Base-by-base conservation (phyloP, 2,329 filamentous ascomycete genomes). In the Neocatenulostroma microsporum region DNA sequence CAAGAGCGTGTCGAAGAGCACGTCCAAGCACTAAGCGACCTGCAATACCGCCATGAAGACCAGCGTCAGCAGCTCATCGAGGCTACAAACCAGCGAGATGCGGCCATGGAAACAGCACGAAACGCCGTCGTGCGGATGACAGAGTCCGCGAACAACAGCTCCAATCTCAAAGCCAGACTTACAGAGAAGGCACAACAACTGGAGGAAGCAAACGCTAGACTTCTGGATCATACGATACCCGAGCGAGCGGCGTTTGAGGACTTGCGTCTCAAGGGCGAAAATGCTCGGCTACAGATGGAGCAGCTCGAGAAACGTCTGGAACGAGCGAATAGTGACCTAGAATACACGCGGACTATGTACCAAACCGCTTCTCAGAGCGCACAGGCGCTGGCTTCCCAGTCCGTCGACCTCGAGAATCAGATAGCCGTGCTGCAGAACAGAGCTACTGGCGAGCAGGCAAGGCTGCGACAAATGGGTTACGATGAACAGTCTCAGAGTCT, bases 281-380 rank as follows among this genome's bases (percentile, higher is more conserved):
- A 49, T 25, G 45, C 44, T 3, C 35, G 48, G 17, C 30, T 30
- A 5, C 53, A 56, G 27, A 53, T 50, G 27, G 42, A 48, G 10
- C 51, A 54, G 27, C 44, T 56, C 5, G 46, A 55, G 8, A 51
- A 51, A 24, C 47, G 54, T 6, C 54, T 63, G 10, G 42, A 54
- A 21, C 56, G 47, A 11, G 44, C 56, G 2, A 58, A 70, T 19
- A 63, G 62, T 11, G 73, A 78, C 3, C 61, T 69, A 18, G 73
- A 77, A 2, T 84, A 78, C 48, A 62, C 68, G 10, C 70, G 74
- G 35, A 64, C 66, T 3, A 62, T 69, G 8, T 84, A 82, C 48
- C 78, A 81, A 47, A 64, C 71, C 15, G 69, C 72, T 1, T 75
- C 73, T 7, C 66, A 67, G 21, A 55, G 63, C 1, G 68, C 67